Evolutionary conservation across 2,329 filamentous ascomycete species (phyloP).

Genomic region (Neopestalotiopsis clavispora): DNA sequence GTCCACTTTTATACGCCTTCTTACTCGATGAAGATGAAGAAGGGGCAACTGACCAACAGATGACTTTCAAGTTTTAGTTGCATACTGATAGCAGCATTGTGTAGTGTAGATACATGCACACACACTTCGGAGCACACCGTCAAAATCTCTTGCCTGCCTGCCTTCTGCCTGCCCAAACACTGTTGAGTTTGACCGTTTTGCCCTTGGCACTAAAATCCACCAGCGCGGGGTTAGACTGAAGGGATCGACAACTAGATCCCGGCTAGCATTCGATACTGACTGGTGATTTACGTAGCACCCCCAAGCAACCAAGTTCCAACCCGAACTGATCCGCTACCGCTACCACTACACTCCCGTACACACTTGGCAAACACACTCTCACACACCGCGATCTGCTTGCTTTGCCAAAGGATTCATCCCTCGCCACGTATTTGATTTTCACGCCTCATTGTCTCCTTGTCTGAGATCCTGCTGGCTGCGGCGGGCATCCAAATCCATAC

Average conservation of each 20-base stretch:
- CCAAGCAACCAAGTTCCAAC: neutral
- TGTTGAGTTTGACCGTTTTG: neutral
- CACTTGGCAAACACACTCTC: no score
- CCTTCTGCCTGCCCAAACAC: neutral
- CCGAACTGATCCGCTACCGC: neutral
- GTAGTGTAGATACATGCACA: no score
- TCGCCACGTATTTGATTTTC: neutral
- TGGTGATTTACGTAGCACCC: neutral
- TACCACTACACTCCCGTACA: neutral
- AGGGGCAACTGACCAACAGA: neutral
- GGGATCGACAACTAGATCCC: neutral
- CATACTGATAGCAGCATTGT: neutral
- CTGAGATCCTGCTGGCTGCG: neutral
- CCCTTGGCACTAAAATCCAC: neutral
- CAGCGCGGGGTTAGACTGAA: slow-evolving; percentile 1
- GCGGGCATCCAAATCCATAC: neutral
- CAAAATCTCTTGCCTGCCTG: neutral
- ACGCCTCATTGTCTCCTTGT: neutral
- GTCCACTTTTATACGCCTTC: neutral
- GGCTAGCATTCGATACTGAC: neutral
- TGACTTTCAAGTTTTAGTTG: neutral
- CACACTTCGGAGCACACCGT: neutral
- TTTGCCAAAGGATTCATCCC: neutral
- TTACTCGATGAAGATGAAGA: neutral
- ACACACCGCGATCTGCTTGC: neutral